phyloP scores from a whole-genome alignment of 2,329 filamentous ascomycete genomes.

The Fusarium chuoi region DNA sequence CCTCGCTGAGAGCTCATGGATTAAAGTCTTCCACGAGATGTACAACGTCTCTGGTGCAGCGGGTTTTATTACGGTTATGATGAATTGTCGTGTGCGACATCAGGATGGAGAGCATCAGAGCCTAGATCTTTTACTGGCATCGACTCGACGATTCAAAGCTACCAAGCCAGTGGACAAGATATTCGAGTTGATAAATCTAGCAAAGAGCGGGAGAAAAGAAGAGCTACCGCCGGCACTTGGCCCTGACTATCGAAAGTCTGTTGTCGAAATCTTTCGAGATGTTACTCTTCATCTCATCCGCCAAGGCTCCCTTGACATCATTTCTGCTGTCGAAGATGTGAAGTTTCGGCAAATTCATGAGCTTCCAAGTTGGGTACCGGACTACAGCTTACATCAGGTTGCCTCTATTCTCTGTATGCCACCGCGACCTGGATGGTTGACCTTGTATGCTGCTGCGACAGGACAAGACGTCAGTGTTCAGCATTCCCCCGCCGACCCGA shows the following conservation, averaged over 20 bases:
- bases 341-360: background rate
- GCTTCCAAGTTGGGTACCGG: background rate
- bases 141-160: background rate
- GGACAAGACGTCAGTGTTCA: background rate
- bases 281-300: background rate
- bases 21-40: background rate
- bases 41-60: background rate
- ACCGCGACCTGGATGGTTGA: background rate
- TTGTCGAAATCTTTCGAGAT: background rate
- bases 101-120: background rate
- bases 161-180: background rate
- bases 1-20: background rate
- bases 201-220: background rate
- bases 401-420: background rate
- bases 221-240: fast-evolving
- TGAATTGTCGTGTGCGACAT: background rate
- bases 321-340: background rate
- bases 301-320: background rate
- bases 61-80: background rate
- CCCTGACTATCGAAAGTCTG: background rate
- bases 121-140: background rate
- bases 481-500: fast-evolving
- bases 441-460: background rate
- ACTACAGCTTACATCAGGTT: background rate
- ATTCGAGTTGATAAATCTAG: background rate